Percentiles rank a stretch among this genome's conserved stretches.
phyloP scores from a whole-genome alignment of 2,329 filamentous ascomycete species.

The Phyllachora maydis region DNA sequence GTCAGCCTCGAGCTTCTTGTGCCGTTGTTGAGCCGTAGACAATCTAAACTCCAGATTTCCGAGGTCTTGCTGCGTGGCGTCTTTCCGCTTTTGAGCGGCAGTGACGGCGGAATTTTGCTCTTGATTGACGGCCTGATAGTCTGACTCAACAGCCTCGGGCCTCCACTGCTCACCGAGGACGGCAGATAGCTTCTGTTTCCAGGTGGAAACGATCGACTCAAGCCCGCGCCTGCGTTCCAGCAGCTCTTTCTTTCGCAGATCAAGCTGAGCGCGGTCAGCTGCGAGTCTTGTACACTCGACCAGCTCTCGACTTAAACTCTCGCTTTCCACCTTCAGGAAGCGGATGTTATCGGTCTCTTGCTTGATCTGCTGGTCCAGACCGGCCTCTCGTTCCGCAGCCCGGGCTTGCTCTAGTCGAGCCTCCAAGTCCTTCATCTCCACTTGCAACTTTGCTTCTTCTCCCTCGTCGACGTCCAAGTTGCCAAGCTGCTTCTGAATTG shows the following conservation, averaged over 20 bases:
- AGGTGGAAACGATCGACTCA: constrained; percentile 56
- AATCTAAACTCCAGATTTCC: constrained; percentile 59
- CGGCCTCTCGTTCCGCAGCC: constrained; percentile 37
- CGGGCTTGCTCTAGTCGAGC: constrained; percentile 38
- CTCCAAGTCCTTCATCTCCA: constrained; percentile 49
- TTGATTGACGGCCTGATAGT: constrained; percentile 44
- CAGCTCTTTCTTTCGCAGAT: constrained; percentile 64
- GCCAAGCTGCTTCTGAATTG: constrained; percentile 47
- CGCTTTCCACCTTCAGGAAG: constrained; percentile 49
- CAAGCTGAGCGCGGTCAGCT: constrained; percentile 64
- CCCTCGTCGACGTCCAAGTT: constrained; percentile 75
- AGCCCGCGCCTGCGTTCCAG: constrained; percentile 54
- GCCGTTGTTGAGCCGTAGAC: constrained; percentile 39
- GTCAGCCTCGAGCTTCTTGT: constrained; percentile 43
- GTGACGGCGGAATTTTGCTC: constrained; percentile 34
- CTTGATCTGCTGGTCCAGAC: constrained; percentile 52
- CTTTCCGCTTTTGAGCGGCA: constrained; percentile 48
- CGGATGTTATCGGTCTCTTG: constrained; percentile 44
- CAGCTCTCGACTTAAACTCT: constrained; percentile 59
- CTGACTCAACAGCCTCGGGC: constrained; percentile 44
- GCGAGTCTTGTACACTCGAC: constrained; percentile 65
- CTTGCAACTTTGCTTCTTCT: constrained; percentile 54
- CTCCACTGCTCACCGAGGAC: constrained; percentile 49
- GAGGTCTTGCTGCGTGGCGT: constrained; percentile 49
- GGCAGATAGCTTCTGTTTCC: constrained; percentile 46